A percentile compares a stretch with the other conserved stretches of the same genome.
Conservation (phyloP, 2,329 filamentous ascomycete species). For the Immersiporthe knoxdaviesiana region DNA sequence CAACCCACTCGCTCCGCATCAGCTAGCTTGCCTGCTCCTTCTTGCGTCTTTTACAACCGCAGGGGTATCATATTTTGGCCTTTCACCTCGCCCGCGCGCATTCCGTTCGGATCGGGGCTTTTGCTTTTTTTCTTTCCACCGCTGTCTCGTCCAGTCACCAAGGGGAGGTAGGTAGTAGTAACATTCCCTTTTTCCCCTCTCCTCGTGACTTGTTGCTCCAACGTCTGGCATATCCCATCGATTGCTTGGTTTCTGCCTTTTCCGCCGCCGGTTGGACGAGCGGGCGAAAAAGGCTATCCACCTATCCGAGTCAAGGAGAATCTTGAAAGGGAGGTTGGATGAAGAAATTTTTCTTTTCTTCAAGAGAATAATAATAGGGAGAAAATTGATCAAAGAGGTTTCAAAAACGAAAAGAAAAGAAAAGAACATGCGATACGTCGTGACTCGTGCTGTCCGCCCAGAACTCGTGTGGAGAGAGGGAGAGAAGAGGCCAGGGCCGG, state of each 20-base stretch:
- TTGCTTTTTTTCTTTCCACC: background rate
- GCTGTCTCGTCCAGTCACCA: constrained; percentile 8
- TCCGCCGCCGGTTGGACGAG: constrained; percentile 2
- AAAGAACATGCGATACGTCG: background rate
- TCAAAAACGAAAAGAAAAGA: background rate
- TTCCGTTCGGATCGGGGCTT: background rate
- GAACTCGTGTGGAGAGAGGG: too few relatives aligned
- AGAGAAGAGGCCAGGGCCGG: background rate
- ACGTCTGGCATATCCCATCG: constrained; percentile 9
- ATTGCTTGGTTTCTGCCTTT: background rate
- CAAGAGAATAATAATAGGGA: background rate
- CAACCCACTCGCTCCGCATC: constrained; percentile 12
- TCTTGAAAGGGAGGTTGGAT: constrained; percentile 11
- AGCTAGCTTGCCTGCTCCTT: constrained; percentile 4
- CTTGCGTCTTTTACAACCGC: constrained; percentile 11
- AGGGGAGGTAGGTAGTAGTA: background rate
- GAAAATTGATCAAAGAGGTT: background rate
- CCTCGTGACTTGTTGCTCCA: constrained; percentile 12
- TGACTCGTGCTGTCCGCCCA: background rate
- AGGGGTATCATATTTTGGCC: constrained; percentile 16
- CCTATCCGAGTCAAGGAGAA: constrained; percentile 14
- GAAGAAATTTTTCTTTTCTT: constrained; percentile 10
- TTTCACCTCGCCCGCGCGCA: constrained; percentile 14
- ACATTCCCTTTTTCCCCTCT: background rate
- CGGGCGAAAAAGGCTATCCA: constrained; percentile 8